A percentile compares a stretch with the other conserved stretches of the same genome.
These are phyloP conservation scores for Apiotrichum sp. DNA, from an alignment of 1,284 basidiomycete species.

Conservation along the genomic window DNA sequence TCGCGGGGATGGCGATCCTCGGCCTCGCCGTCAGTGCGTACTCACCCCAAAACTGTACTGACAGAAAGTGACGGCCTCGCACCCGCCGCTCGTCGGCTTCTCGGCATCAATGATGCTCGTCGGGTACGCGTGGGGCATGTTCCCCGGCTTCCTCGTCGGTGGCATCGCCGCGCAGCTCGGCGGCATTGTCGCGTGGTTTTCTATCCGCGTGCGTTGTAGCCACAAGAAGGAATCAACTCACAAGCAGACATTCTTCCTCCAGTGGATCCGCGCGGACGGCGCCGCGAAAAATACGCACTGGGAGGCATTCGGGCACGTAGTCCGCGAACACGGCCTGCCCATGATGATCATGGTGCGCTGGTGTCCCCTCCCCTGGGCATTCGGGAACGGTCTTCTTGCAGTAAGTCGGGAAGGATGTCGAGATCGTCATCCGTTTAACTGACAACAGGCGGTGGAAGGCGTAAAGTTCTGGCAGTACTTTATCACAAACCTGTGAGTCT, in stretches of 20 bases:
- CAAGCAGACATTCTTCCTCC: conserved; percentile 40
- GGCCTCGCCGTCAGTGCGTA: conserved; percentile 34
- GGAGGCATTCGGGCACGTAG: conserved; percentile 45
- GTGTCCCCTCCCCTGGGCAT: conserved; percentile 44
- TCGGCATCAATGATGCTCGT: conserved; percentile 41
- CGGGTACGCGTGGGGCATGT: conserved; percentile 44
- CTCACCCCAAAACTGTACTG: not conserved
- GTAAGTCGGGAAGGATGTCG: conserved; percentile 22
- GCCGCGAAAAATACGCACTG: conserved; percentile 38
- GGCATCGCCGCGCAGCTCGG: conserved; percentile 33
- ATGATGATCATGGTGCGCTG: conserved; percentile 46
- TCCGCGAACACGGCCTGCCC: conserved; percentile 37
- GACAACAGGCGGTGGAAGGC: conserved; percentile 39
- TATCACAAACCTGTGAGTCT: conserved; percentile 36
- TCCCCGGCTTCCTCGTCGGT: conserved; percentile 39
- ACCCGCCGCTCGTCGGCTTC: conserved; percentile 47
- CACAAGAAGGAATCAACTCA: not conserved
- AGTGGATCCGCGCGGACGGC: conserved; percentile 32
- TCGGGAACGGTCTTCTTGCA: conserved; percentile 45
- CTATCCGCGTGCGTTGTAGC: conserved; percentile 30
- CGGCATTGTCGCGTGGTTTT: conserved; percentile 36
- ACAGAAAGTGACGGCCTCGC: conserved; percentile 35
- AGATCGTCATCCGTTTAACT: not conserved
- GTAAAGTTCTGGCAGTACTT: conserved; percentile 43
- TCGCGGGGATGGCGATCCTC: conserved; percentile 32